Evolutionary conservation across 2,329 filamentous ascomycete species (phyloP).

Genomic region (Aspergillus calidoustus): DNA sequence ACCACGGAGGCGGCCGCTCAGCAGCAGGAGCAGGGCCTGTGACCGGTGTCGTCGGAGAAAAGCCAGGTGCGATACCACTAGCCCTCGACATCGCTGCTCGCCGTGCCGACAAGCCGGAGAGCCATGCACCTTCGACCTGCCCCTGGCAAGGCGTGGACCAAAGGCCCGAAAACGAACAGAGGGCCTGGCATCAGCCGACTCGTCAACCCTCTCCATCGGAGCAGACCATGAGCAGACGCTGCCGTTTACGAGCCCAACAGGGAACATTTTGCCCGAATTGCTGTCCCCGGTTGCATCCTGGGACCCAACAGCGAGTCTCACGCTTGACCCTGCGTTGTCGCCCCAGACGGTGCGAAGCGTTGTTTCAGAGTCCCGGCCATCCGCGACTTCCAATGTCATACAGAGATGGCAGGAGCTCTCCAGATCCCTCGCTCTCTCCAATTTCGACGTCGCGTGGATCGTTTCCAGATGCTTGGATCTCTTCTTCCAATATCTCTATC

Average conservation of each 20-base stretch:
- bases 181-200: background rate
- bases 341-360: too few species aligned
- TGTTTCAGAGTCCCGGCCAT: too few species aligned
- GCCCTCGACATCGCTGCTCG: background rate
- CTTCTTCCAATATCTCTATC: slow-evolving; percentile 52
- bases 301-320: too few species aligned
- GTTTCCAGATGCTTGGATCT: slow-evolving; percentile 41
- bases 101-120: slow-evolving; percentile 38
- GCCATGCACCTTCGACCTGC: slow-evolving; percentile 46
- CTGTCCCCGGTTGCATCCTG: too few species aligned
- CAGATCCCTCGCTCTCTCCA: background rate
- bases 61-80: background rate
- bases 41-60: slow-evolving; percentile 24
- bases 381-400: too few species aligned
- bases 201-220: background rate
- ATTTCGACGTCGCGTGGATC: background rate
- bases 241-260: too few species aligned
- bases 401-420: background rate
- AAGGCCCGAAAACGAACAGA: slow-evolving; percentile 29
- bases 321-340: too few species aligned
- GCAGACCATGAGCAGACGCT: background rate
- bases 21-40: slow-evolving; percentile 13
- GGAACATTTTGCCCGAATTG: too few species aligned
- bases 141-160: slow-evolving; percentile 45
- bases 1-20: too few species aligned